Evolutionary conservation across 2,329 filamentous ascomycete genomes (phyloP).

Genomic region (Dothidotthia symphoricarpi): DNA sequence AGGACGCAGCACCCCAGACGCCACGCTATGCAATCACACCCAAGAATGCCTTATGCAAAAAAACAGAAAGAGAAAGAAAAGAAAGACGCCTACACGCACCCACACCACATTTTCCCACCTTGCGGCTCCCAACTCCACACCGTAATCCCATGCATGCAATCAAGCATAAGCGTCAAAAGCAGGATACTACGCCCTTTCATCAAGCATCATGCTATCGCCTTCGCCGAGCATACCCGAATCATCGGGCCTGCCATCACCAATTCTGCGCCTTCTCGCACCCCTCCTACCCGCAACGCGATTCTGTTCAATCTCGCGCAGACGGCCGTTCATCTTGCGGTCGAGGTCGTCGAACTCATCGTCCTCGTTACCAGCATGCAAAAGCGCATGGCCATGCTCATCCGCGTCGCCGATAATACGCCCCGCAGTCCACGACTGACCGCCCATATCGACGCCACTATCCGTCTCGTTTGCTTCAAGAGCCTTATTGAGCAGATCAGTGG

Average conservation of each 20-base stretch:
- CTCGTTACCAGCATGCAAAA: neutral
- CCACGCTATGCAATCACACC: slow-evolving; percentile 4
- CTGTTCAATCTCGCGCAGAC: slow-evolving; percentile 50
- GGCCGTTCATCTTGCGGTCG: slow-evolving; percentile 53
- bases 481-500: slow-evolving; percentile 73
- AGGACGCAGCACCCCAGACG: neutral
- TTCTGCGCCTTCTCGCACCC: slow-evolving; percentile 50
- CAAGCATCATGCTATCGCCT: slow-evolving; percentile 55
- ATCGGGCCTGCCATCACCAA: slow-evolving; percentile 47
- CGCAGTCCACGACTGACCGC: neutral
- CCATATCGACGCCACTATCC: slow-evolving; percentile 11
- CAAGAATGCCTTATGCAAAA: neutral
- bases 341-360: slow-evolving; percentile 49
- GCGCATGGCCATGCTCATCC: too few relatives aligned
- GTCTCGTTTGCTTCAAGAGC: slow-evolving; percentile 53
- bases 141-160: too few relatives aligned
- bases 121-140: too few relatives aligned
- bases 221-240: slow-evolving; percentile 41
- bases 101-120: too few relatives aligned
- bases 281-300: slow-evolving; percentile 55
- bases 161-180: too few relatives aligned
- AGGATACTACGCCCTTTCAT: slow-evolving; percentile 22
- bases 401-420: too few relatives aligned
- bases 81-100: too few relatives aligned
- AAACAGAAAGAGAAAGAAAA: too few relatives aligned